A percentile compares a stretch with the other conserved stretches of the same genome.
phyloP scores from a whole-genome alignment of 2,329 filamentous ascomycete genomes.

The Penicillium thymicola region DNA sequence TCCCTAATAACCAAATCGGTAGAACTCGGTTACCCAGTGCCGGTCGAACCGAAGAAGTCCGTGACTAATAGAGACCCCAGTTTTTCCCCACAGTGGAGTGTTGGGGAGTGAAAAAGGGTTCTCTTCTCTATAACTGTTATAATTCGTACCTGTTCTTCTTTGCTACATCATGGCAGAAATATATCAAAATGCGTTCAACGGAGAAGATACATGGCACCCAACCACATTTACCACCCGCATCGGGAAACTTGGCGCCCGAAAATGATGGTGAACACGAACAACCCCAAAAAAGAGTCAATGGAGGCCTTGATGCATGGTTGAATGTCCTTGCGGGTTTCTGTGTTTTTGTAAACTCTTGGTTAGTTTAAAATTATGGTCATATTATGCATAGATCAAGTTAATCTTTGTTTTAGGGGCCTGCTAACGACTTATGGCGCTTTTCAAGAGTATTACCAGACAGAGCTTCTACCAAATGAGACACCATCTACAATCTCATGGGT shows the following conservation, averaged over 20 bases:
- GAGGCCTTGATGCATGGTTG: constrained; percentile 30
- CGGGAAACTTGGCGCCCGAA: not conserved
- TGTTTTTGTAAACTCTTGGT: constrained; percentile 37
- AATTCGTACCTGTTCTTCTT: not conserved
- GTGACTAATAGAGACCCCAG: constrained; percentile 26
- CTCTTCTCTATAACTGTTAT: constrained; percentile 2
- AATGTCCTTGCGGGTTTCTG: constrained; percentile 31
- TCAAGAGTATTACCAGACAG: constrained; percentile 48
- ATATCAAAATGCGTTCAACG: not conserved
- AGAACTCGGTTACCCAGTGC: constrained; percentile 24
- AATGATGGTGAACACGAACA: not conserved
- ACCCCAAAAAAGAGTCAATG: constrained; percentile 19
- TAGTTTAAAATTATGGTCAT: not conserved
- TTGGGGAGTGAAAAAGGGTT: constrained; percentile 6
- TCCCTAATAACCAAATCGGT: constrained; percentile 6
- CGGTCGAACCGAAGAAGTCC: constrained; percentile 13
- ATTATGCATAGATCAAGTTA: not conserved
- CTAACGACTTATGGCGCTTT: constrained; percentile 49
- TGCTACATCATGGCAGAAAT: not conserved
- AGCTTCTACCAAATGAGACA: constrained; percentile 32
- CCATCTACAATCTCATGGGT: constrained; percentile 50
- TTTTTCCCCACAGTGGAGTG: constrained; percentile 15
- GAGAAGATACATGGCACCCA: constrained; percentile 8
- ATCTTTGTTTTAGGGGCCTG: constrained; percentile 33
- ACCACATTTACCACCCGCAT: not conserved